Conservation (phyloP, 2,329 filamentous ascomycete genomes). For the Alternaria gansuensis region DNA sequence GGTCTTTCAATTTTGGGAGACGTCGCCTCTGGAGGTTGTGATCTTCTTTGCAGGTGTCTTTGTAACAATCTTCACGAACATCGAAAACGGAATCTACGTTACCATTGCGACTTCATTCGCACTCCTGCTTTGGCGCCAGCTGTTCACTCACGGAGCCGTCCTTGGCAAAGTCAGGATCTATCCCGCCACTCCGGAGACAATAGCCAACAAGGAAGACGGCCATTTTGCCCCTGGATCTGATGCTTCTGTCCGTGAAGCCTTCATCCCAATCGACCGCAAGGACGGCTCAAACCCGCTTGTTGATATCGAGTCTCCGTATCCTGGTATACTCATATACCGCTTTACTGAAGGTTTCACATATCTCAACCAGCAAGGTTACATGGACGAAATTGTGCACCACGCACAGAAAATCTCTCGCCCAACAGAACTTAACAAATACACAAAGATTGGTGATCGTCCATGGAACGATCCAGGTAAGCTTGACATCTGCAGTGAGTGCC, state of each 20-base stretch:
- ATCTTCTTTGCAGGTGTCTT: slow-evolving; percentile 95
- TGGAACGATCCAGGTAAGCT: slow-evolving; percentile 86
- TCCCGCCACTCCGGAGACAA: slow-evolving; percentile 81
- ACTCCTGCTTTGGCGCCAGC: slow-evolving; percentile 81
- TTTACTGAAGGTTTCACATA: slow-evolving; percentile 98
- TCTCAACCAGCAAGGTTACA: slow-evolving; percentile 87
- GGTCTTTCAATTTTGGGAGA: slow-evolving; percentile 93
- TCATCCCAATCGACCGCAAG: slow-evolving; percentile 79
- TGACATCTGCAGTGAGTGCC: not conserved
- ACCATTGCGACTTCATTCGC: slow-evolving; percentile 81
- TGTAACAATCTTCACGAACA: slow-evolving; percentile 85
- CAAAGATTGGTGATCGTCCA: slow-evolving; percentile 71
- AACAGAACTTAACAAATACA: slow-evolving; percentile 73
- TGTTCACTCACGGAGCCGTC: slow-evolving; percentile 84
- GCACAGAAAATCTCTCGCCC: slow-evolving; percentile 72
- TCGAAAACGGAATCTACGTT: slow-evolving; percentile 92
- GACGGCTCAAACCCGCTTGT: slow-evolving; percentile 91
- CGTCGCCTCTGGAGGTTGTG: slow-evolving; percentile 86
- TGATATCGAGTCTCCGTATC: slow-evolving; percentile 80
- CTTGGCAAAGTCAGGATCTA: slow-evolving; percentile 80
- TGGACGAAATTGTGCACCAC: slow-evolving; percentile 69
- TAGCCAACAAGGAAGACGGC: slow-evolving; percentile 57
- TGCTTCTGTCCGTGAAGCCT: slow-evolving; percentile 40
- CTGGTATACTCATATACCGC: slow-evolving; percentile 94
- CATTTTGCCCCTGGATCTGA: slow-evolving; percentile 22